Evolutionary conservation across 306 rosid genomes (phyloP).

Genomic region (Adenanthera pavonina): DNA sequence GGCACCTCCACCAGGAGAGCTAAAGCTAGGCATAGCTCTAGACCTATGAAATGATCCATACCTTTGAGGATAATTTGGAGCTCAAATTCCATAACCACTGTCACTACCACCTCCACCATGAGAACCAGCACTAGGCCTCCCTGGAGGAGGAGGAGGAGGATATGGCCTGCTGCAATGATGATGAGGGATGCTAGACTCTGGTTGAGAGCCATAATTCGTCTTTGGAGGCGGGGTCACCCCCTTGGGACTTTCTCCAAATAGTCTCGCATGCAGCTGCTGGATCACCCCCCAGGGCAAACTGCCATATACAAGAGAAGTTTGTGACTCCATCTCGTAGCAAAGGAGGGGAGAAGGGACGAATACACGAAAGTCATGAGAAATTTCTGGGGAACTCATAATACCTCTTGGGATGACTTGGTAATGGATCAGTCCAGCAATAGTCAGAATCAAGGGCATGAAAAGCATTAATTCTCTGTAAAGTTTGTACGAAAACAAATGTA

Average conservation of each 20-base stretch:
- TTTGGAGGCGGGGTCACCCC: constrained; percentile 40
- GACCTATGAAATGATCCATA: constrained; percentile 42
- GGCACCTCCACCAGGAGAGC: not conserved
- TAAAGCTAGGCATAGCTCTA: not conserved
- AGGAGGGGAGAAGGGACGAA: not conserved
- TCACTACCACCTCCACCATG: constrained; percentile 34
- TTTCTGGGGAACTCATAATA: not conserved
- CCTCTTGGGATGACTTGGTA: constrained; percentile 73
- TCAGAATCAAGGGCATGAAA: constrained; percentile 69
- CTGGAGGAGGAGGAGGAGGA: constrained; percentile 35
- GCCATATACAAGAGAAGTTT: not conserved
- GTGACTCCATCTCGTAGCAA: not conserved
- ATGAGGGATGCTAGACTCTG: not conserved
- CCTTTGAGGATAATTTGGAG: constrained; percentile 36
- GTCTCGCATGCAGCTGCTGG: constrained; percentile 40
- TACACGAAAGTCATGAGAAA: not conserved
- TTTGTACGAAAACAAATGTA: not conserved
- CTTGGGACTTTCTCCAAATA: constrained; percentile 41
- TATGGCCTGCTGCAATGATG: constrained; percentile 6
- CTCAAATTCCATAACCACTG: constrained; percentile 44
- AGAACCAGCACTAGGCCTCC: constrained; percentile 43
- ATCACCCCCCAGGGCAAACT: constrained; percentile 42
- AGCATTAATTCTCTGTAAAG: constrained; percentile 60
- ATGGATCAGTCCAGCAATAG: constrained; percentile 72
- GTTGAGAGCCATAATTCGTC: not conserved